phyloP scores from a whole-genome alignment of 176 grass and related monocot species.

The Eleusine indica region DNA sequence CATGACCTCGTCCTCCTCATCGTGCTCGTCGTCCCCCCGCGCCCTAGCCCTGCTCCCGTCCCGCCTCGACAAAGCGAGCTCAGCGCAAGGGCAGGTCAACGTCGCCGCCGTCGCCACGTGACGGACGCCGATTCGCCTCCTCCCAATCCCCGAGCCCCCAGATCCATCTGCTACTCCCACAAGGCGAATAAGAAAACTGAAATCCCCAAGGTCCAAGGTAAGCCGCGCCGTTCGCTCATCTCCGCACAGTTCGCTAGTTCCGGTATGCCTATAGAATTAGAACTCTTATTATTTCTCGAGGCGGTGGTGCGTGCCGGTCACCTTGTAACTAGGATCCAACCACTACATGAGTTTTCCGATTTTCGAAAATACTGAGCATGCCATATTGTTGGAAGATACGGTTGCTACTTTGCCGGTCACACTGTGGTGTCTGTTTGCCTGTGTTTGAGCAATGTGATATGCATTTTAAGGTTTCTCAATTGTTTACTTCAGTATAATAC shows the following conservation, averaged over 20 bases:
- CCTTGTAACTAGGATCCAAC: background rate
- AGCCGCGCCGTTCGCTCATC: background rate
- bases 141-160: background rate
- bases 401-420: background rate
- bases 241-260: background rate
- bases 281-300: background rate
- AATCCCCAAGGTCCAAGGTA: background rate
- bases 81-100: background rate
- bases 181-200: background rate
- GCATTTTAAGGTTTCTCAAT: background rate
- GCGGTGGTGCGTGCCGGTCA: background rate
- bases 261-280: background rate
- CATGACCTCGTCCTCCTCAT: background rate
- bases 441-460: background rate
- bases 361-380: background rate
- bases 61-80: background rate
- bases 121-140: background rate
- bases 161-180: conserved; percentile 22
- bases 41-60: background rate
- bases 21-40: background rate
- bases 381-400: background rate
- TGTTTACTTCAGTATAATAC: background rate
- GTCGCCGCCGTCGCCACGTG: background rate
- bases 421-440: background rate
- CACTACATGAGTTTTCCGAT: background rate